These are phyloP conservation scores for Candida chauliodis DNA, from an alignment of 805 yeast species.

Conservation along the genomic window DNA sequence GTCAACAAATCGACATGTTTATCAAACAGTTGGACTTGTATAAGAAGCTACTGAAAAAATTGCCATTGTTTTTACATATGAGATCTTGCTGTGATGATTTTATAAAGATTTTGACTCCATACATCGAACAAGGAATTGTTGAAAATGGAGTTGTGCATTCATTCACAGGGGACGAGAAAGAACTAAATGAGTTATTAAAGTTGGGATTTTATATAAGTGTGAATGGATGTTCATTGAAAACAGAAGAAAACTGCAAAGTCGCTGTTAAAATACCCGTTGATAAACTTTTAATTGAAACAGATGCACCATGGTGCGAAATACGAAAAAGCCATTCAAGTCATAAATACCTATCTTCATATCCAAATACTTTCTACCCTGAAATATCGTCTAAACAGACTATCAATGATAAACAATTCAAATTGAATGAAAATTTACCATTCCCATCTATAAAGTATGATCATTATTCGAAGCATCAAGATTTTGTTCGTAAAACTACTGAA, in stretches of 20 bases:
- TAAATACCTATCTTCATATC: constrained; percentile 51
- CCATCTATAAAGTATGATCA: constrained; percentile 66
- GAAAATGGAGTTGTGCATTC: constrained; percentile 85
- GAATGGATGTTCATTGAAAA: constrained; percentile 89
- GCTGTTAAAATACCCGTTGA: constrained; percentile 67
- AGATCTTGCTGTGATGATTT: constrained; percentile 84
- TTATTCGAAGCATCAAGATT: constrained; percentile 30
- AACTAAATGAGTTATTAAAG: constrained; percentile 52
- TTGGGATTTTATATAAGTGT: constrained; percentile 72
- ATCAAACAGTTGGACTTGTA: constrained; percentile 68
- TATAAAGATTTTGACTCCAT: constrained; percentile 58
- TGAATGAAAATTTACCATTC: constrained; percentile 56
- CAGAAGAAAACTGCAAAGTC: constrained; percentile 67
- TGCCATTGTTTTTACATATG: constrained; percentile 90
- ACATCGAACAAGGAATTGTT: constrained; percentile 41
- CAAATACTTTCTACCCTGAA: constrained; percentile 54
- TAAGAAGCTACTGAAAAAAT: constrained; percentile 36
- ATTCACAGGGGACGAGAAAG: constrained; percentile 78
- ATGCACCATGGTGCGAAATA: constrained; percentile 98
- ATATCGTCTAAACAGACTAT: constrained; percentile 10
- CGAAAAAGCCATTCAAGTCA: constrained; percentile 77
- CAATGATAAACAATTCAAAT: constrained; percentile 22
- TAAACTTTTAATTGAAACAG: constrained; percentile 81
- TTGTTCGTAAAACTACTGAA: constrained; percentile 12
- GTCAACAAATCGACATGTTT: constrained; percentile 66